Evolutionary conservation across 2,329 filamentous ascomycete species (phyloP).

Genomic region (Xylariaceae sp.): DNA sequence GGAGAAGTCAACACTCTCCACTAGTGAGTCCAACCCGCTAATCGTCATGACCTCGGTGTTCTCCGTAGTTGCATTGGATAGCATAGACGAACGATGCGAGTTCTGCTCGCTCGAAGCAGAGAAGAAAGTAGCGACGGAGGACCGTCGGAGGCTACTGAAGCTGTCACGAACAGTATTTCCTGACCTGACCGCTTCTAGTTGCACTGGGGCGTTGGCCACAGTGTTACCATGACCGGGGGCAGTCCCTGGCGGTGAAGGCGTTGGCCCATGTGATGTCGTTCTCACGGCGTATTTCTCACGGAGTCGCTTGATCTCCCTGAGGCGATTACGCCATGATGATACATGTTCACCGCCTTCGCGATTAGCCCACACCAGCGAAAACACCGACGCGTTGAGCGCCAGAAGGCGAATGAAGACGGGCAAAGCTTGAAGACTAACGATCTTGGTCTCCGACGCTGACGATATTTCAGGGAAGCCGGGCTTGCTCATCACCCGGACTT

Average conservation of each 20-base stretch:
- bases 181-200: constrained; percentile 43
- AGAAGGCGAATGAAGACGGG: constrained; percentile 85
- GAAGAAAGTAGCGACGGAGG: constrained; percentile 69
- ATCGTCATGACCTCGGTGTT: constrained; percentile 52
- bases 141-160: constrained; percentile 61
- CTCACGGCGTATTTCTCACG: constrained; percentile 67
- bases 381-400: constrained; percentile 91
- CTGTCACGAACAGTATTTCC: constrained; percentile 60
- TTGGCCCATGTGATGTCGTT: constrained; percentile 26
- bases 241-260: constrained; percentile 37
- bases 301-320: constrained; percentile 82
- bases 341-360: constrained; percentile 79
- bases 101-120: constrained; percentile 58
- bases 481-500: constrained; percentile 86
- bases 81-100: constrained; percentile 62
- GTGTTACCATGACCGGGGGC: constrained; percentile 37
- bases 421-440: constrained; percentile 80
- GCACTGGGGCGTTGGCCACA: constrained; percentile 38
- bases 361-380: constrained; percentile 86
- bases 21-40: constrained; percentile 42
- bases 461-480: constrained; percentile 90
- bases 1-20: constrained; percentile 54
- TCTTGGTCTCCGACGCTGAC: constrained; percentile 84
- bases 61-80: constrained; percentile 57
- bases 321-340: constrained; percentile 85